Evolutionary conservation across 768 basidiomycete species (phyloP), one percentile per base, ranked within the genome.

Genomic region (Filobasidium wieringae): DNA sequence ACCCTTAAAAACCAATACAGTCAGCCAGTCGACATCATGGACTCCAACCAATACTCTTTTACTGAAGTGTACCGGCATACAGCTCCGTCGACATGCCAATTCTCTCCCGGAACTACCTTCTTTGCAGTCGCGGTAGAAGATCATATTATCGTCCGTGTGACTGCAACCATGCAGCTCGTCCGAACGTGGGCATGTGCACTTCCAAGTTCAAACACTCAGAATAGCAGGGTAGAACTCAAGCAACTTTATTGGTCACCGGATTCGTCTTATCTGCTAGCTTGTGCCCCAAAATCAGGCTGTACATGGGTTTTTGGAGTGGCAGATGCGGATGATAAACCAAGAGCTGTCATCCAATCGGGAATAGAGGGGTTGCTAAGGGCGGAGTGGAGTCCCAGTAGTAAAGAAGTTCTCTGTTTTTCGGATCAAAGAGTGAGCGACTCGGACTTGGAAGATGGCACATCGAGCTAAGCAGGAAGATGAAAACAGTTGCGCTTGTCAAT

Each of bases 381-480:
- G 17, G 88, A 92, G 67, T 96, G 91, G 91, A 86, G 86, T 0
- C 87, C 85, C 2, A 86, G 86, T 68, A 88, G 88, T 15, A 79
- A 86, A 34, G 82, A 81, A 15, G 77, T 95, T 4, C 74, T 95
- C 30, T 92, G 87, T 67, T 96, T 91, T 74, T 91, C 88, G 3
- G 87, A 91, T 65, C 88, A 88, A 85, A 88, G 86, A 65, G 91
- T 92, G 76, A 77, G 90, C 81, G 22, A 19, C 32, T 11, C n/a
- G 17, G 43, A 27, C 7, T 6, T 22, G 2, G 49, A 27, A 17
- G 19, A 4, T 40, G 9, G 34, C 12, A 4, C 12, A 27, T 9
- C 22, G 8, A 6, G 26, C 26, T 19, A 39, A 19, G 53, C 53
- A 51, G 60, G 37, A 37, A 59, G 11, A 52, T 64, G 29, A 40